Evolutionary conservation across 2,329 filamentous ascomycete genomes (phyloP), one percentile per base, ranked within the genome.

Genomic region (Curvularia eragrostidis): DNA sequence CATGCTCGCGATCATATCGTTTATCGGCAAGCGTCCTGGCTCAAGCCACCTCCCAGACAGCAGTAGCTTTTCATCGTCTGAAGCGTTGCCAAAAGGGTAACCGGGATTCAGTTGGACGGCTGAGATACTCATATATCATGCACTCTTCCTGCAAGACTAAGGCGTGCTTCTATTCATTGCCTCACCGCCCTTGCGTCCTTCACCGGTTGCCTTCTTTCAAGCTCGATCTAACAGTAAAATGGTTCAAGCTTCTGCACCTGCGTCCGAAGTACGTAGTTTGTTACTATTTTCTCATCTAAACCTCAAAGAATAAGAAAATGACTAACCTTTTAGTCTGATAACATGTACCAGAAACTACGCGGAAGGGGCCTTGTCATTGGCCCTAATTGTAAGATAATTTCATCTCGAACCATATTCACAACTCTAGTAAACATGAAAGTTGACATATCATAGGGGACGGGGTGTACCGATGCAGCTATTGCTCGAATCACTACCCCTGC

Each of bases 191-290:
- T 53, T 53, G 24, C 42, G 24, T 47, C 18, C 51, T 53, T 32
- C 24, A 53, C 32, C n/a, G 32, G 51, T 47, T 53, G 42, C 51
- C 42, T 53, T 53, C 34, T 41, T 47, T 46, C 32, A 3, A 54
- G 38, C 13, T 44, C 1, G 21, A 10, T 19, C 2, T 48, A n/a
- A 18, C 47, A 3, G 8, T 5, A 48, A 26, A 19, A 54, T 54
- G 24, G 26, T 12, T 32, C 18, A 18, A 24, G 9, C 21, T 48
- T 1, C 34, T 53, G 13, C 15, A 30, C 34, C 12, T 48, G 34
- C 13, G 5, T 53, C 51, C 18, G 5, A 1, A 34, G 51, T 53
- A 53, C 32, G 18, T 48, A 8, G 18, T 10, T 42, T 15, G 21
- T 28, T 9, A 26, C 26, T 5, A 19, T 42, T 6, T 12, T 54